These are phyloP conservation scores for Pleurotus pulmonarius DNA, from an alignment of 768 basidiomycete genomes.

Conservation along the genomic window DNA sequence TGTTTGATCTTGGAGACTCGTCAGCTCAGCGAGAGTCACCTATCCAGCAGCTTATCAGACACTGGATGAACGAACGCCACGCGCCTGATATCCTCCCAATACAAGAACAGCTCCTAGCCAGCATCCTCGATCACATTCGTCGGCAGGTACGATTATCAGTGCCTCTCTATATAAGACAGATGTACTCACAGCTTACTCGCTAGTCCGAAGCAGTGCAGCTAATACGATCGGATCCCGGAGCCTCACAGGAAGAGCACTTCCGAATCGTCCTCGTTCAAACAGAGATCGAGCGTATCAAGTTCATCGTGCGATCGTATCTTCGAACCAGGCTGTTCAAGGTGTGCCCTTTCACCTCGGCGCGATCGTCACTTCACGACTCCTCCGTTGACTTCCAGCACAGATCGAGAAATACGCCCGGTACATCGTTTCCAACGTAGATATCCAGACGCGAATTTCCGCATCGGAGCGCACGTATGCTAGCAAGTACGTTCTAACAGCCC, in stretches of 20 bases:
- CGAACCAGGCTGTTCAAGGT: constrained; percentile 87
- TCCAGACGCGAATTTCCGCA: constrained; percentile 77
- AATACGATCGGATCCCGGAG: constrained; percentile 74
- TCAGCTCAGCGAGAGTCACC: constrained; percentile 46
- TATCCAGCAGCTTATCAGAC: constrained; percentile 66
- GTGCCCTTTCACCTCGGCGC: background rate
- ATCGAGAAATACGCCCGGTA: constrained; percentile 86
- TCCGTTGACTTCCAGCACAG: constrained; percentile 34
- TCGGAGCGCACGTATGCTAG: constrained; percentile 81
- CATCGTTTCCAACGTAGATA: constrained; percentile 64
- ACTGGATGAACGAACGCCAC: constrained; percentile 85
- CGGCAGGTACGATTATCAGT: constrained; percentile 60
- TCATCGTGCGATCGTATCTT: constrained; percentile 85
- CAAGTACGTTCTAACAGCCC: constrained; percentile 38
- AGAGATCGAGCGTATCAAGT: constrained; percentile 92
- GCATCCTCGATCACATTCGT: constrained; percentile 71
- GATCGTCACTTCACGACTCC: background rate
- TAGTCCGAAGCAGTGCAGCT: constrained; percentile 78
- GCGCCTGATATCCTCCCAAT: constrained; percentile 76
- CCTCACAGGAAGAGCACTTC: constrained; percentile 91
- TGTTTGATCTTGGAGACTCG: background rate
- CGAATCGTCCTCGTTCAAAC: constrained; percentile 91
- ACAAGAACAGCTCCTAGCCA: constrained; percentile 63
- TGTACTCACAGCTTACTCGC: background rate
- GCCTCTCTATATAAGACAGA: background rate